Conservation (phyloP, 345 rosid genomes). For the Eucalyptus melliodora region DNA sequence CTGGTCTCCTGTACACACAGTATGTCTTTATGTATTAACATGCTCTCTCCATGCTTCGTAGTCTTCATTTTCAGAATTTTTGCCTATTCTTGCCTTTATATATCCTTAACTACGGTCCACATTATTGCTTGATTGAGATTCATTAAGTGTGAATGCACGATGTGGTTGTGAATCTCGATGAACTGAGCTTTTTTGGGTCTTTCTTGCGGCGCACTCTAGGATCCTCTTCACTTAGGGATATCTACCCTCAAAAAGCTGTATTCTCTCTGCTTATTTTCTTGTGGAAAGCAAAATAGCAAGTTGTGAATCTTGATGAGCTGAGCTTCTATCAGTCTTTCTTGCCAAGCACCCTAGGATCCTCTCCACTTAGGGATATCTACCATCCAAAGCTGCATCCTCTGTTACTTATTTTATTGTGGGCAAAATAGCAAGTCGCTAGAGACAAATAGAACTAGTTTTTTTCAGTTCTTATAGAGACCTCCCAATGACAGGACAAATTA, state of each 20-base stretch:
- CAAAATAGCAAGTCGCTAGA: background rate
- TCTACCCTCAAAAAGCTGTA: background rate
- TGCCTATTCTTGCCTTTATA: background rate
- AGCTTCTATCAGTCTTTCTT: background rate
- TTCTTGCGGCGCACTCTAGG: background rate
- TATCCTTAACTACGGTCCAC: background rate
- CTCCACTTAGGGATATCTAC: background rate
- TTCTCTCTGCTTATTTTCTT: background rate
- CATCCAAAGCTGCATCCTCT: background rate
- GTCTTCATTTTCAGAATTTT: background rate
- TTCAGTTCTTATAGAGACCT: background rate
- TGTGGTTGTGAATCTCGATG: background rate
- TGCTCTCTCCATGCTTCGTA: background rate
- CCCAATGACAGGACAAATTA: background rate
- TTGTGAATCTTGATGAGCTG: background rate
- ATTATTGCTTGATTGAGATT: background rate
- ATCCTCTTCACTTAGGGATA: background rate
- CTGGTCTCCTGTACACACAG: constrained; percentile 95
- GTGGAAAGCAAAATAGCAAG: background rate
- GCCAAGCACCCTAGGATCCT: background rate
- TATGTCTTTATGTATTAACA: constrained; percentile 12
- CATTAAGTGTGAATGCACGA: background rate
- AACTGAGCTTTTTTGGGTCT: background rate
- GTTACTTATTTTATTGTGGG: background rate
- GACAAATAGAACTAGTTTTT: background rate